Evolutionary conservation across 169 alveolate species (phyloP).

Genomic region (Plasmodium cynomolgi): DNA sequence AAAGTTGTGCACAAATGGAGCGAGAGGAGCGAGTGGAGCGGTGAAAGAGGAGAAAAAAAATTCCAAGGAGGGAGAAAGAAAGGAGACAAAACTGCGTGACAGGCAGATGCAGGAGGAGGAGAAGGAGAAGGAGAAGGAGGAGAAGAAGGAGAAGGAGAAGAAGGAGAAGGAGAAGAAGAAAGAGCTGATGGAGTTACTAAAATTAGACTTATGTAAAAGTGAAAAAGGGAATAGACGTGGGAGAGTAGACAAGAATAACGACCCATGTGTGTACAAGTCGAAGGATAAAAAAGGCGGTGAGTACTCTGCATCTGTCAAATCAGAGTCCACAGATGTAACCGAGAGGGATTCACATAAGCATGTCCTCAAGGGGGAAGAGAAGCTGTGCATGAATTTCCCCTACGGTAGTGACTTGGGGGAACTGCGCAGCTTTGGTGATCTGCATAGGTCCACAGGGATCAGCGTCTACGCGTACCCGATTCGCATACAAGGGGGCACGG

Average conservation of each 20-base stretch:
- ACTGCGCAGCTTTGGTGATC: background rate
- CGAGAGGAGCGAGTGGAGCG: background rate
- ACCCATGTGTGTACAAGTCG: background rate
- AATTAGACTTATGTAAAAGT: background rate
- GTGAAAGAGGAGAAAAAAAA: background rate
- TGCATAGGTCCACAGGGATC: background rate
- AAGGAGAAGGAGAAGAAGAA: background rate
- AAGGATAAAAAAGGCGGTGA: background rate
- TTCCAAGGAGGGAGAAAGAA: background rate
- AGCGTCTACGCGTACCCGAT: constrained; percentile 34
- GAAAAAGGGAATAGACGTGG: background rate
- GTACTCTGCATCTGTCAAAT: constrained; percentile 30
- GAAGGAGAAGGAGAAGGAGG: background rate
- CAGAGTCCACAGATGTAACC: constrained; percentile 67
- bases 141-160: background rate
- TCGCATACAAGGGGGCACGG: background rate
- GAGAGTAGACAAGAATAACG: background rate
- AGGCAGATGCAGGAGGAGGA: background rate
- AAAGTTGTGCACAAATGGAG: background rate
- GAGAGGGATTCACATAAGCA: constrained; percentile 12
- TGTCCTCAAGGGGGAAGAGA: background rate
- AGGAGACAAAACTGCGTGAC: background rate
- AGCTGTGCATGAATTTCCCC: background rate
- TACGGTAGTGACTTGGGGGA: background rate
- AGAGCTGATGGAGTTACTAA: background rate